Evolutionary conservation across 768 basidiomycete species (phyloP).

Genomic region (Phlebiopsis gigantea): DNA sequence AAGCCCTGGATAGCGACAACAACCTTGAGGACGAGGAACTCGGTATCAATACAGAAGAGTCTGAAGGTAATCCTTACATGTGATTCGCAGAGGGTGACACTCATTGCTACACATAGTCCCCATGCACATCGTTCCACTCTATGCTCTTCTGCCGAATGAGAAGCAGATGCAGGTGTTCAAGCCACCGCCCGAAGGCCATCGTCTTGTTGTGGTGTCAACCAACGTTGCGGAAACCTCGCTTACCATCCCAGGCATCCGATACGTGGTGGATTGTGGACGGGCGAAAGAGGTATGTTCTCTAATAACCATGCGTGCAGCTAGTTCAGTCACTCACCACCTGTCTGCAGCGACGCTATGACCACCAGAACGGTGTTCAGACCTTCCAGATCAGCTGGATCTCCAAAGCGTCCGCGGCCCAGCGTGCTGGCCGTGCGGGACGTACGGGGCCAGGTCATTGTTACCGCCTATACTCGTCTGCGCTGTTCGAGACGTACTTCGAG

Average conservation of each 20-base stretch:
- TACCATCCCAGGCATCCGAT: constrained; percentile 94
- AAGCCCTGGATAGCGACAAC: constrained; percentile 71
- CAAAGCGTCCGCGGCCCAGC: constrained; percentile 90
- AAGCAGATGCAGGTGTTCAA: constrained; percentile 94
- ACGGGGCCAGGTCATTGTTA: constrained; percentile 99
- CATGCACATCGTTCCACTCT: constrained; percentile 92
- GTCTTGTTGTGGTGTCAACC: constrained; percentile 91
- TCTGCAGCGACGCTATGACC: constrained; percentile 75
- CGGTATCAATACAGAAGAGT: constrained; percentile 58
- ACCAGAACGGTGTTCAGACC: constrained; percentile 76
- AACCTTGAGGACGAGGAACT: constrained; percentile 54
- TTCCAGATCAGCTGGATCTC: constrained; percentile 93
- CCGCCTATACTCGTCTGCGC: constrained; percentile 90
- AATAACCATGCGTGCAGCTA: too few relatives aligned
- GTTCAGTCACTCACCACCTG: constrained; percentile 6
- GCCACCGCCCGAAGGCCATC: constrained; percentile 70
- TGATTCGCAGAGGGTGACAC: constrained; percentile 2
- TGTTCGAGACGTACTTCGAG: constrained; percentile 91
- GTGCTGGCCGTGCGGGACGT: constrained; percentile 94
- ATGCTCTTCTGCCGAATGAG: constrained; percentile 87
- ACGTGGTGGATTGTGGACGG: constrained; percentile 95
- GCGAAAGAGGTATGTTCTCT: constrained; percentile 76
- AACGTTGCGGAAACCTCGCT: constrained; percentile 97
- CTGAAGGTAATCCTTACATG: constrained; percentile 43
- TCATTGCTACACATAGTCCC: constrained; percentile 47